Conservation (phyloP, 495 filamentous ascomycete genomes). For the Amorphotheca resinae region DNA sequence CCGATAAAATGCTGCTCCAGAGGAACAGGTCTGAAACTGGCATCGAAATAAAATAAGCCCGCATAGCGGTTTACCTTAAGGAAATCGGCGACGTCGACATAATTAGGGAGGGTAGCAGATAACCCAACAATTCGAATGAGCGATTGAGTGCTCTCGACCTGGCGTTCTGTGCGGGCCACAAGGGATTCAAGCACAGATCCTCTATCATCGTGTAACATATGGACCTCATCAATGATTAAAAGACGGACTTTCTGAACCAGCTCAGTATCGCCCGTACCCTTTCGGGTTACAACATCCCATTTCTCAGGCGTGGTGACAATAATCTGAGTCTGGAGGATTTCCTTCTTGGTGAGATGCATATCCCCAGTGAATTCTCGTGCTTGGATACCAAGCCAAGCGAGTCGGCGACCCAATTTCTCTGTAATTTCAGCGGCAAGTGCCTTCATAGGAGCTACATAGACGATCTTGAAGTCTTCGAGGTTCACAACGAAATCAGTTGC, state of each 20-base stretch:
- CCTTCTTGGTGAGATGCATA: slow-evolving; percentile 95
- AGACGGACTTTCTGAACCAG: slow-evolving; percentile 93
- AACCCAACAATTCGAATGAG: slow-evolving; percentile 93
- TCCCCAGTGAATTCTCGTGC: slow-evolving; percentile 91
- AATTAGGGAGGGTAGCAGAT: slow-evolving; percentile 92
- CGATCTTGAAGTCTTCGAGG: slow-evolving; percentile 87
- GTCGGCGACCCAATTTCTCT: slow-evolving; percentile 83
- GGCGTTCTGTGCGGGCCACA: slow-evolving; percentile 85
- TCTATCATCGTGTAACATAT: slow-evolving; percentile 98
- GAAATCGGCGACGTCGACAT: slow-evolving; percentile 91
- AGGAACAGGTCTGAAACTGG: slow-evolving; percentile 88
- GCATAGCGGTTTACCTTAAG: slow-evolving; percentile 88
- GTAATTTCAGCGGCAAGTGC: slow-evolving; percentile 93
- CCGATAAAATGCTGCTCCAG: slow-evolving; percentile 96
- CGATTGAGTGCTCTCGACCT: slow-evolving; percentile 96
- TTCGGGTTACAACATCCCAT: slow-evolving; percentile 96
- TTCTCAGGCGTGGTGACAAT: slow-evolving; percentile 99
- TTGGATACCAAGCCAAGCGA: slow-evolving; percentile 82
- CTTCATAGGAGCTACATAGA: slow-evolving; percentile 98
- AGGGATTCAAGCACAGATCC: slow-evolving; percentile 92
- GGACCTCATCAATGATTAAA: slow-evolving; percentile 96
- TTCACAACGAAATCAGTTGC: slow-evolving; percentile 65
- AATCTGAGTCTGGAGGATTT: slow-evolving; percentile 91
- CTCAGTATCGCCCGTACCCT: slow-evolving; percentile 94
- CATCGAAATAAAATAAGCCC: slow-evolving; percentile 94